A percentile compares a stretch with the other conserved stretches of the same genome.
Conservation (phyloP, 2,329 filamentous ascomycete genomes). For the Bretziella fagacearum region DNA sequence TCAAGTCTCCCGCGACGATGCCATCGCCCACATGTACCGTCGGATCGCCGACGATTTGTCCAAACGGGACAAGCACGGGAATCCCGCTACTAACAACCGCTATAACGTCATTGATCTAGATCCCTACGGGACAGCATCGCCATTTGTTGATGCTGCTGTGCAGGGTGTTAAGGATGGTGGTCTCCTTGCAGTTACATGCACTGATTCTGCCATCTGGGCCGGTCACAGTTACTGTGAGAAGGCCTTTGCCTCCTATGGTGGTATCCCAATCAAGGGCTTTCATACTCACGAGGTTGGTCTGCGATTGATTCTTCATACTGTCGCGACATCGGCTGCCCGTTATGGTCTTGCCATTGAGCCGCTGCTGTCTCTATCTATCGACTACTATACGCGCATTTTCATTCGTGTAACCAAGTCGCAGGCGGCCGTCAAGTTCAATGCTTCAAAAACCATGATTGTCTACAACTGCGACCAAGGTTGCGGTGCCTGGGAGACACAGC, state of each 20-base stretch:
- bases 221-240: constrained; percentile 92
- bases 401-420: constrained; percentile 66
- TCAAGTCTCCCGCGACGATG: constrained; percentile 60
- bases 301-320: constrained; percentile 66
- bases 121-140: constrained; percentile 83
- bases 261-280: constrained; percentile 65
- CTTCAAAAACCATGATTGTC: constrained; percentile 80
- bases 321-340: constrained; percentile 63
- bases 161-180: constrained; percentile 72
- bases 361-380: constrained; percentile 79
- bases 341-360: constrained; percentile 85
- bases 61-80: constrained; percentile 24
- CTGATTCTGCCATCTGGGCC: constrained; percentile 87
- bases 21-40: constrained; percentile 80
- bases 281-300: constrained; percentile 82
- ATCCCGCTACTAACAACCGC: constrained; percentile 28
- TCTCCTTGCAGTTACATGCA: constrained; percentile 87
- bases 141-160: constrained; percentile 80
- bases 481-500: constrained; percentile 77
- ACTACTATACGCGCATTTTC: constrained; percentile 87
- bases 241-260: constrained; percentile 83
- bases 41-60: constrained; percentile 39
- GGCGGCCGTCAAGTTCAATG: constrained; percentile 74
- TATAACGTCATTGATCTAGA: constrained; percentile 96
- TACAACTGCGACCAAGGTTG: constrained; percentile 86